Base-by-base conservation (phyloP, 1,284 basidiomycete species). In the Cutaneotrichosporon sp. region DNA sequence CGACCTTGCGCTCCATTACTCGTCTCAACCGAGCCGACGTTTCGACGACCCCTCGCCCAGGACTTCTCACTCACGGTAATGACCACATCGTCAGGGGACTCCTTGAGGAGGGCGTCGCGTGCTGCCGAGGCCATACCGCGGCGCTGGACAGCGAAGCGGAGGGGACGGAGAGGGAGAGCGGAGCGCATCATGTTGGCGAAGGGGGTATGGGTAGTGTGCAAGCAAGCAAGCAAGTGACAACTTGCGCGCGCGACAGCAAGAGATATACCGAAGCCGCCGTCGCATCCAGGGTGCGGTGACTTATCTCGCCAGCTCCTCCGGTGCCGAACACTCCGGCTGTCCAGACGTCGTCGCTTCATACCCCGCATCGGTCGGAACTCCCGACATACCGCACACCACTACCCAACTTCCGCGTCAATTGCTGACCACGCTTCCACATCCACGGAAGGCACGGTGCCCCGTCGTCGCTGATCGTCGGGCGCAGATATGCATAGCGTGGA, bases 1-100 rank as follows among this genome's bases (percentile, higher is more conserved):
- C 5, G 26, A 10, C 26, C 26, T 10, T 10, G 26, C 26, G 7
- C 26, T 30, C 10, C 26, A 30, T 30, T 10, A 30, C 5, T 30
- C n/a, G n/a, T n/a, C n/a, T n/a, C n/a, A n/a, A n/a, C n/a, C n/a
- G n/a, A n/a, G 20, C 18, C 41, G 17, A 22, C 30, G 10, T 18
- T 20, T 4, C 13, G 22, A 17, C 36, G 36, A 38, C 36, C 22
- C 21, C 8, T n/a, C n/a, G n/a, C n/a, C n/a, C n/a, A n/a, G n/a
- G n/a, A n/a, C n/a, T n/a, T n/a, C n/a, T n/a, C 84, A 18, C 87
- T 85, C 64, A 88, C 88, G 1, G 88, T 90, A 54, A 93, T 84
- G 62, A 92, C 90, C 9, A 90, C 85, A 72, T 90, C 88, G 60
- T 88, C 81, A 0, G 84, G 81, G 55, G 79, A 82, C 79, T 84